Base-by-base conservation (phyloP, 495 filamentous ascomycete genomes). In the Annulohypoxylon stygium region DNA sequence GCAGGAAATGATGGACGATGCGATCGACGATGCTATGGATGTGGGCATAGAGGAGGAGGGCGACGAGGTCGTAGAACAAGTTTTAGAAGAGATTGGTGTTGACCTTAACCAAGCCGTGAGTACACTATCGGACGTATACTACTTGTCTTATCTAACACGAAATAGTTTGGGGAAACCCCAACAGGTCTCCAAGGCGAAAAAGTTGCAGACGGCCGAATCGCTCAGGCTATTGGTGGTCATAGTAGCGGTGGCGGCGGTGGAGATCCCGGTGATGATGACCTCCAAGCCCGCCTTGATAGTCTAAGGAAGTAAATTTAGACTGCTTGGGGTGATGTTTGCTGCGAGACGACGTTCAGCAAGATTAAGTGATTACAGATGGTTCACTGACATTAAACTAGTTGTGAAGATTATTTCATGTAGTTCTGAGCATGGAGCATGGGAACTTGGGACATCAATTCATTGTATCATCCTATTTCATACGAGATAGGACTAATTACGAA, bases 1-100 rank as follows among this genome's bases (percentile, higher is more conserved):
- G 67, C 94, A 98, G 83, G 96, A 99, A 78, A 98, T 98, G 93
- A 98, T 99, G 97, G 96, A 97, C 78, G 97, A 98, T 82, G 96
- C 93, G n/a, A 97, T 98, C 57, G 97, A 99, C 80, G 97, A 99
- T 79, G 96, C 94, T 43, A 98, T 95, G 58, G 96, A 97, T 14
- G 86, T 97, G 33, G 95, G 96, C 61, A 89, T 96, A 63, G 92
- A 94, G 70, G 94, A 93, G 73, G 92, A 95, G 78, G 93, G 94
- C 9, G 96, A 99, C 69, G 97, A 99, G 81, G 92, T 99, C 50
- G 93, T 99, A 26, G 95, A 97, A 78, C 93, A 97, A 78, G 92
- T 99, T 4, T 80, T 98, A 76, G 97, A 98, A 82, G 96, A 97
- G 81, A 97, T 99, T 77, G 96, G 96, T 39, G 92, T 99, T 20